Conservation (phyloP, 2,329 filamentous ascomycete species). For the Sclerotiophoma versabilis region DNA sequence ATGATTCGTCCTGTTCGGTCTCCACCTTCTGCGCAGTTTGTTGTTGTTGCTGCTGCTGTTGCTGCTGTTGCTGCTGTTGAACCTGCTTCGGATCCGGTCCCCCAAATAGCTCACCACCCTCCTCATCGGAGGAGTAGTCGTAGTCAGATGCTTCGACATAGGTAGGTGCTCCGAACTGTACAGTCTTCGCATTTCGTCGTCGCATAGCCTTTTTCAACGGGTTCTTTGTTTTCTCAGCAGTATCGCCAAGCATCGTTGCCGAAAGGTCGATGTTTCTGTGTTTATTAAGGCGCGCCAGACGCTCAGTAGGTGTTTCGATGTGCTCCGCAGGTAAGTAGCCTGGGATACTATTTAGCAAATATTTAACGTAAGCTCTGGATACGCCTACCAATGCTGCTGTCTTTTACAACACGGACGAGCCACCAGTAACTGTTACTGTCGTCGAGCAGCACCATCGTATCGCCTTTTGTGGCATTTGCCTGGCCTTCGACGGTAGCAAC, state of each 20-base stretch:
- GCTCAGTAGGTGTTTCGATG: slow-evolving; percentile 96
- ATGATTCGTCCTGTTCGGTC: slow-evolving; percentile 50
- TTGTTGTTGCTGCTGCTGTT: slow-evolving; percentile 33
- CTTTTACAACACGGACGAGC: slow-evolving; percentile 95
- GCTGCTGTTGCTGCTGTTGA: slow-evolving; percentile 34
- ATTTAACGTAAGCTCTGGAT: neutral
- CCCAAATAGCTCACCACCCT: slow-evolving; percentile 56
- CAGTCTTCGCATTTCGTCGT: slow-evolving; percentile 81
- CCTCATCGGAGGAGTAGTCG: slow-evolving; percentile 84
- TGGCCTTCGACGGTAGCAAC: slow-evolving; percentile 97
- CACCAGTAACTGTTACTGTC: slow-evolving; percentile 99
- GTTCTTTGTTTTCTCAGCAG: slow-evolving; percentile 80
- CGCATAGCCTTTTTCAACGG: slow-evolving; percentile 84
- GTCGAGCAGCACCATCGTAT: slow-evolving; percentile 97
- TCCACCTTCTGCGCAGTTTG: slow-evolving; percentile 43
- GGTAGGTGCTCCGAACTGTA: slow-evolving; percentile 83
- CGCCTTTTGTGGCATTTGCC: slow-evolving; percentile 96
- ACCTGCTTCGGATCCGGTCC: slow-evolving; percentile 43
- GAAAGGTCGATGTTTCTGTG: slow-evolving; percentile 93
- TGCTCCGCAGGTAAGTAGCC: slow-evolving; percentile 97
- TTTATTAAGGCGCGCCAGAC: slow-evolving; percentile 92
- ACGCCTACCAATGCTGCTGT: slow-evolving; percentile 83
- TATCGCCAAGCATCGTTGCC: slow-evolving; percentile 74
- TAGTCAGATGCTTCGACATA: slow-evolving; percentile 88
- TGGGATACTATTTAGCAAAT: slow-evolving; percentile 49